Evolutionary conservation across 805 yeast species (phyloP).

Genomic region (Yueomyces sinensis): DNA sequence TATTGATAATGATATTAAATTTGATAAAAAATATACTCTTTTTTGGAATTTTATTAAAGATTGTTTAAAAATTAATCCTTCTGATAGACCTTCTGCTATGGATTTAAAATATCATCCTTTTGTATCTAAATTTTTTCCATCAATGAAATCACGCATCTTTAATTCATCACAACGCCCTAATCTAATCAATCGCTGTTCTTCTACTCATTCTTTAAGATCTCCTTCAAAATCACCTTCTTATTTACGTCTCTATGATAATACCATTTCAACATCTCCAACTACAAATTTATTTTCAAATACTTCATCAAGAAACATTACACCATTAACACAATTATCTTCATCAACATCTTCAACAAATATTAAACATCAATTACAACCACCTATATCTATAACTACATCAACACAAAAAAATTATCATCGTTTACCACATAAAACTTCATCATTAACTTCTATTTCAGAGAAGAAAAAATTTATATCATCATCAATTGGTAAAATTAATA

Average conservation of each 20-base stretch:
- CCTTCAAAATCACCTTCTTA: conserved; percentile 11
- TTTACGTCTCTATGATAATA: neutral
- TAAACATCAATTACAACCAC: neutral
- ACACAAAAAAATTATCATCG: neutral
- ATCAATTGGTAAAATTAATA: neutral
- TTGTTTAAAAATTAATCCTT: conserved; percentile 37
- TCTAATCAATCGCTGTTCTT: neutral
- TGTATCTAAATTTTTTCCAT: conserved; percentile 9
- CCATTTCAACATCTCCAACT: neutral
- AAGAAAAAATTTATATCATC: neutral
- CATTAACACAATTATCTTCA: neutral
- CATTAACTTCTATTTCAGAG: neutral
- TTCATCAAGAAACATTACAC: neutral
- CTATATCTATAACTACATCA: conserved; percentile 1
- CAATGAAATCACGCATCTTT: neutral
- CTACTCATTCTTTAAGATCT: conserved; percentile 9
- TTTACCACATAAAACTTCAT: neutral
- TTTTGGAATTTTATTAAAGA: conserved; percentile 42
- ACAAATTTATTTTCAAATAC: neutral
- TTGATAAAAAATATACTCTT: conserved; percentile 30
- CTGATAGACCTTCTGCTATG: conserved; percentile 31
- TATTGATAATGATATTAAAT: conserved; percentile 47
- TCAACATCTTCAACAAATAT: neutral
- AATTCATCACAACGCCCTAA: neutral
- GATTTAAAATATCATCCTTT: conserved; percentile 33